A percentile compares a stretch with the other conserved stretches of the same genome.
phyloP scores from a whole-genome alignment of 2,329 filamentous ascomycete species.

The Phyllosticta citribraziliensis region DNA sequence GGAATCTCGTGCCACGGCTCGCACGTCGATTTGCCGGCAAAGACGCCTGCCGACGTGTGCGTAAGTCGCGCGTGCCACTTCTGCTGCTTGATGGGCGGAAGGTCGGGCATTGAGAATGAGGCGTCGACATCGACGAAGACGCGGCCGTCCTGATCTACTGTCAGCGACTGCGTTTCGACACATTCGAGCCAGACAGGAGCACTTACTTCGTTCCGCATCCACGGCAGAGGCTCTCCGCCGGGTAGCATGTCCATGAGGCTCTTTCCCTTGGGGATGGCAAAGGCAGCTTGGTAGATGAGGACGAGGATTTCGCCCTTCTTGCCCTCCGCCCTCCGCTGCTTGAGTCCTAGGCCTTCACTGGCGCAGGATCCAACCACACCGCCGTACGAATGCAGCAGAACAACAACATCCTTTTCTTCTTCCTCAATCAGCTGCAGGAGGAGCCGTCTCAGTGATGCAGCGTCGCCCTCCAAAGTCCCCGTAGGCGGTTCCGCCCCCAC shows the following conservation, averaged over 20 bases:
- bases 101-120: neutral
- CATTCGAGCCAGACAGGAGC: neutral
- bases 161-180: neutral
- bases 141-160: neutral
- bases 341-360: conserved; percentile 3
- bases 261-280: conserved; percentile 4
- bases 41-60: conserved; percentile 2
- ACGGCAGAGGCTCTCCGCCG: conserved; percentile 4
- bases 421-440: neutral
- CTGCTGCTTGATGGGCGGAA: conserved; percentile 1
- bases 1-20: conserved; percentile 8
- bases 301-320: conserved; percentile 5
- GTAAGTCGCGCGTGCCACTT: conserved; percentile 3
- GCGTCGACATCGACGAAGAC: neutral
- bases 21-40: neutral
- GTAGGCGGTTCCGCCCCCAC: conserved; percentile 1
- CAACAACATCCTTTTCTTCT: conserved; percentile 1
- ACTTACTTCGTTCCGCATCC: conserved; percentile 2
- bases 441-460: neutral
- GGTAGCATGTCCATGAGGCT: conserved; percentile 5
- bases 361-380: conserved; percentile 7
- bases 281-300: conserved; percentile 4
- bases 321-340: neutral
- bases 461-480: conserved; percentile 4
- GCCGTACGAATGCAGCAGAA: conserved; percentile 6